A percentile compares a stretch with the other conserved stretches of the same genome.
Evolutionary conservation across 106 monocot genomes (phyloP).

Genomic region (Ottelia alismoides): DNA sequence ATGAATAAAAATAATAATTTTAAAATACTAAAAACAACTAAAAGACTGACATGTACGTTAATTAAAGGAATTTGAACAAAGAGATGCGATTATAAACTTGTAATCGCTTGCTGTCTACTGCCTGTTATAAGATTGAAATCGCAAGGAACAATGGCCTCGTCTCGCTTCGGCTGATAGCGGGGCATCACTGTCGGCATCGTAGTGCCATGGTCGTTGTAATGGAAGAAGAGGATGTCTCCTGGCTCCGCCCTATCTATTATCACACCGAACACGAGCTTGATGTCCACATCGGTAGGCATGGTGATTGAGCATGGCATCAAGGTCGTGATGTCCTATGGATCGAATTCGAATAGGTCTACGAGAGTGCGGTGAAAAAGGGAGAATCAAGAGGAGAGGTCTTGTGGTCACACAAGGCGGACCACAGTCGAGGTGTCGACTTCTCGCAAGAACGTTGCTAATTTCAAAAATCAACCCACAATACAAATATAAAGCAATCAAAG

Average conservation of each 20-base stretch:
- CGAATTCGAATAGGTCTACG: conserved; percentile 49
- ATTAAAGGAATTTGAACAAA: too few relatives aligned
- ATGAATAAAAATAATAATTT: too few relatives aligned
- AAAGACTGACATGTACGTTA: too few relatives aligned
- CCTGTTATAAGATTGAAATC: conserved; percentile 82
- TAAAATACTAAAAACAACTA: too few relatives aligned
- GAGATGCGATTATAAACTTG: too few relatives aligned
- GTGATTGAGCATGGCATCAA: conserved; percentile 21
- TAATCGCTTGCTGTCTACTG: too few relatives aligned
- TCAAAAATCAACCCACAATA: too few relatives aligned
- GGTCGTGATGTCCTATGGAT: conserved; percentile 18
- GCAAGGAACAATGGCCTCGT: conserved; percentile 71
- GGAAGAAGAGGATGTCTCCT: conserved; percentile 66
- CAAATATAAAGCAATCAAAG: too few relatives aligned
- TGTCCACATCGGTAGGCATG: conserved; percentile 54
- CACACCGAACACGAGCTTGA: conserved; percentile 13
- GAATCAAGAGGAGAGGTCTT: too few relatives aligned
- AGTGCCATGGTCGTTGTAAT: conserved; percentile 79
- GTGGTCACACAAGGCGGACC: too few relatives aligned
- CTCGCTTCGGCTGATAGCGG: conserved; percentile 7
- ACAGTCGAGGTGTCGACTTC: too few relatives aligned
- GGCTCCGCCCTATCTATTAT: conserved; percentile 35
- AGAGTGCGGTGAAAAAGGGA: conserved; percentile 23
- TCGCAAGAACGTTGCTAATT: too few relatives aligned
- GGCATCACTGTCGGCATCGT: conserved; percentile 22